Evolutionary conservation across 106 monocot genomes (phyloP), one percentile per base, ranked within the genome.

Genomic region (Apostasia shenzhenica): DNA sequence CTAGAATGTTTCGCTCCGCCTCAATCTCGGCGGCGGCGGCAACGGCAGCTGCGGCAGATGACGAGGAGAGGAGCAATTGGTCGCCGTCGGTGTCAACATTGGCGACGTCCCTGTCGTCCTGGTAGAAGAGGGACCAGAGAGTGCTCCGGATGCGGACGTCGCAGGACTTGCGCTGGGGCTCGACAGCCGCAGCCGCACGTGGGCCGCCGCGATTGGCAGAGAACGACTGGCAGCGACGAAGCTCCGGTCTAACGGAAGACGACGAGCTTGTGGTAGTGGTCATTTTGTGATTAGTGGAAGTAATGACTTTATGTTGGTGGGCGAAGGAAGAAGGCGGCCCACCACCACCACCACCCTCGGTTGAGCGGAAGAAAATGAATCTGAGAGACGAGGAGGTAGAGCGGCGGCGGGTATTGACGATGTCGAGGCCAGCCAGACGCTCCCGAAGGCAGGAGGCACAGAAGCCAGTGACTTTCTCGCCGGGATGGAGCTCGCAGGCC

Each of bases 361-460:
- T 46, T 37, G 57, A 41, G 56, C 62, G 73, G 65, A 77, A 74
- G 69, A 90, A 90, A 57, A 86, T 67, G 5, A 83, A 86, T 47
- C 78, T 78, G 48, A 90, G 55, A 41, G 76, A 75, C 45, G 88
- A 70, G 70, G 80, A 45, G 55, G 75, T 45, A 49, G 79, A 48
- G 72, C 67, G 8, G 61, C 42, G 56, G 54, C 81, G 44, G 60
- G 78, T 45, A 5, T 84, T 81, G 62, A 85, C 74, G 2, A 59
- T 26, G 9, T 87, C 84, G 70, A 91, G 84, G 6, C 81, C 81
- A 4, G 75, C 57, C 48, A 88, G 81, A 45, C 88, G 77, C 52
- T 91, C 91, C 42, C 91, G 91, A 71, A 91, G 91, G 81, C 91
- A 91, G 63, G 83, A 76, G 68, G 87, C 76, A 69, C 91, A 91